Base-by-base conservation (phyloP, 73 alveolate genomes). In the Diophrys appendiculata region DNA sequence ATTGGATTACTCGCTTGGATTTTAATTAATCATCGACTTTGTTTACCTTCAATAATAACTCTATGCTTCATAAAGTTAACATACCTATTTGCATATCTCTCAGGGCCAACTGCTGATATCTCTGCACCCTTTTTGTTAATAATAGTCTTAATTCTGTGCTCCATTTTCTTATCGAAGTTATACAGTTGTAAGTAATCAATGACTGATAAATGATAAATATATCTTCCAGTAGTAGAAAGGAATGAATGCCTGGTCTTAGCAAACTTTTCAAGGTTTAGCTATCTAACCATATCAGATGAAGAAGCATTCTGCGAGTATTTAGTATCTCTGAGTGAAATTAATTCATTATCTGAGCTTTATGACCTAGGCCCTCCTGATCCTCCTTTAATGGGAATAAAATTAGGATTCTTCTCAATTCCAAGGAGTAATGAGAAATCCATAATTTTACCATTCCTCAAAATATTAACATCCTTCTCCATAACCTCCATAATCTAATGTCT, bases 101-200 rank as follows among this genome's bases (percentile, higher is more conserved):
- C 56, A 0, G 97, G 94, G 28, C 84, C 80, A 27, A 87, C 77
- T 0, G 94, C 90, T 1, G 98, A 93, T 29, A 92, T 95, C 71
- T 95, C 95, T 32, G 93, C 95, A 35, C 95, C 93, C 33, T 76
- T 70, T 78, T 79, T 83, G 78, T 81, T 78, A 65, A 91, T 69
- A 8, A 93, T 18, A 31, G 86, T 90, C 77, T 95, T 95, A 29
- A 86, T 35, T 27, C 60, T 60, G 80, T 81, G 73, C 78, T 95
- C 99, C 22, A 88, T 52, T 35, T 68, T 85, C 86, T 95, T 95
- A 67, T 87, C 94, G 52, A 81, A 77, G 86, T 93, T 95, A 90
- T 85, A 95, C 72, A 84, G 80, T 70, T 95, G 96, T 29, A 95
- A 80, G 82, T 95, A 95, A 83, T 95, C 99, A 53, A 95, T 95